Percentiles rank a stretch among this genome's conserved stretches.
Evolutionary conservation across 805 yeast genomes (phyloP).

Genomic region (Saturnispora gosingensis): DNA sequence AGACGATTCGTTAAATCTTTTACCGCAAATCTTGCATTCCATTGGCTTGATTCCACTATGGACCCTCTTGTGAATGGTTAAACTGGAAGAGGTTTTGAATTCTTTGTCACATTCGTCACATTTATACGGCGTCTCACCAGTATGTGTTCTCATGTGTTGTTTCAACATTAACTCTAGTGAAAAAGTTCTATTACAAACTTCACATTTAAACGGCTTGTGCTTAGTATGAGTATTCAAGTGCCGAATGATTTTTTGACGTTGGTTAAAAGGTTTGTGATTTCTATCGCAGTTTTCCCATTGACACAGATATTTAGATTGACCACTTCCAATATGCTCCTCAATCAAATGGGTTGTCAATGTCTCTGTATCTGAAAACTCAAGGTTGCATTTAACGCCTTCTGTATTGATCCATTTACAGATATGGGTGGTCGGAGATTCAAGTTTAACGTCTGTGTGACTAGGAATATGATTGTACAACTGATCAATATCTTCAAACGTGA

Average conservation of each 20-base stretch:
- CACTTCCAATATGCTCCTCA: constrained; percentile 60
- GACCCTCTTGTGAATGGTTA: constrained; percentile 73
- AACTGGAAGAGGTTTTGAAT: constrained; percentile 75
- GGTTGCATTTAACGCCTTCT: constrained; percentile 35
- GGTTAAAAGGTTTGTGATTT: constrained; percentile 52
- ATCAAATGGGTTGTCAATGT: constrained; percentile 67
- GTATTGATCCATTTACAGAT: constrained; percentile 33
- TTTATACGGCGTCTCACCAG: constrained; percentile 80
- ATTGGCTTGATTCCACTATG: constrained; percentile 92
- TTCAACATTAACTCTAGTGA: constrained; percentile 69
- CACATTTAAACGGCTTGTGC: constrained; percentile 70
- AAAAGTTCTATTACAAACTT: constrained; percentile 57
- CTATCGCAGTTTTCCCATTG: constrained; percentile 74
- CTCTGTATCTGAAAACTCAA: constrained; percentile 41
- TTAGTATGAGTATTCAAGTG: constrained; percentile 87
- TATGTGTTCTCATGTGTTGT: constrained; percentile 78
- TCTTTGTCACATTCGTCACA: constrained; percentile 67
- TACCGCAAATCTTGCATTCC: constrained; percentile 70
- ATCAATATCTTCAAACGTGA: constrained; percentile 41
- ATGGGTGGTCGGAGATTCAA: constrained; percentile 8
- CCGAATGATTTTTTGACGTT: constrained; percentile 76
- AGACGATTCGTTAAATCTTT: constrained; percentile 80
- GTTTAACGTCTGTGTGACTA: constrained; percentile 15
- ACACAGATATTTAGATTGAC: constrained; percentile 63
- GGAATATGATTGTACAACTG: constrained; percentile 53